Percentiles rank a stretch among this genome's conserved stretches.
Evolutionary conservation across 331 rosid genomes (phyloP).

Genomic region (Malus hybrid): DNA sequence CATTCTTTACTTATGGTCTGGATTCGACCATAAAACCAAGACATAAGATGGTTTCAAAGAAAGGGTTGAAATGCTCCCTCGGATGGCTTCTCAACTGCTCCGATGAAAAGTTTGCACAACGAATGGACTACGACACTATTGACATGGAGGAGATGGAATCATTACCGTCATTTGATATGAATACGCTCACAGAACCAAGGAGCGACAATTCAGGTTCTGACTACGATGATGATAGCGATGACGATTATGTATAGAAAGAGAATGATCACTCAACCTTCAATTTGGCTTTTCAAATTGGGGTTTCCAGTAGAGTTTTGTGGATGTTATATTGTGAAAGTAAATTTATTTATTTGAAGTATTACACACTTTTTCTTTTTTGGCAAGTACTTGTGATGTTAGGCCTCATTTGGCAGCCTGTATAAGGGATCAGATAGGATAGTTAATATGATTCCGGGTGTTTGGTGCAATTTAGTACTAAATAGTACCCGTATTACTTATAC

Average conservation of each 20-base stretch:
- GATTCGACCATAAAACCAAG: constrained; percentile 87
- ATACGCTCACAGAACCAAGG: constrained; percentile 60
- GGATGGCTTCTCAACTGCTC: constrained; percentile 97
- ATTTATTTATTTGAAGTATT: too few relatives aligned
- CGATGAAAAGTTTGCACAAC: constrained; percentile 74
- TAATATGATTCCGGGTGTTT: too few relatives aligned
- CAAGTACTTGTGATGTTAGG: too few relatives aligned
- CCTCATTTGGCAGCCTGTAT: too few relatives aligned
- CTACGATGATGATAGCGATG: constrained; percentile 42
- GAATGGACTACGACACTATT: constrained; percentile 86
- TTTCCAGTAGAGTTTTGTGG: too few relatives aligned
- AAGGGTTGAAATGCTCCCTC: constrained; percentile 77
- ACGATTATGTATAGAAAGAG: constrained; percentile 34
- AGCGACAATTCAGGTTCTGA: constrained; percentile 63
- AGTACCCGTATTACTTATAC: too few relatives aligned
- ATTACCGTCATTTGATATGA: constrained; percentile 62
- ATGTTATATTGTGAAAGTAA: too few relatives aligned
- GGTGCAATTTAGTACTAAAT: too few relatives aligned
- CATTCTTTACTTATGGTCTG: constrained; percentile 82
- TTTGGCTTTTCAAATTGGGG: too few relatives aligned
- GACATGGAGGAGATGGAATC: constrained; percentile 93
- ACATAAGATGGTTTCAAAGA: constrained; percentile 53
- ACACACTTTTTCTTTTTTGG: too few relatives aligned
- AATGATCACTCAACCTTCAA: neutral
- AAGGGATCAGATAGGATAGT: too few relatives aligned